Evolutionary conservation across 768 basidiomycete genomes (phyloP).

Genomic region (Rhodotorula diobovata): DNA sequence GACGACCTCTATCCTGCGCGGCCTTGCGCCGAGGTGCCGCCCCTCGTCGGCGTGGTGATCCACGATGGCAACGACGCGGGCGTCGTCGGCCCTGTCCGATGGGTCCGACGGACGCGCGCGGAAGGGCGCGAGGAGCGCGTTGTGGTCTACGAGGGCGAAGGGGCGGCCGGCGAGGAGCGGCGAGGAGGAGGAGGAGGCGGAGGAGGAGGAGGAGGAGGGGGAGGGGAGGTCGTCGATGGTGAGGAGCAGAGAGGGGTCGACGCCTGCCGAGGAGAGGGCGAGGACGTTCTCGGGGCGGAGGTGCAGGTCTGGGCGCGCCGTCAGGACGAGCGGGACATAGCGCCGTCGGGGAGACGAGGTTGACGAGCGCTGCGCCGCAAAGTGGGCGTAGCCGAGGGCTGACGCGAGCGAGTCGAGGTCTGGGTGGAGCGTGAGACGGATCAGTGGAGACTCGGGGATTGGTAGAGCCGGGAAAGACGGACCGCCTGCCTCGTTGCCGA

Average conservation of each 20-base stretch:
- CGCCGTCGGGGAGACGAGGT: background rate
- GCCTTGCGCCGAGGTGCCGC: constrained; percentile 57
- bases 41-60: constrained; percentile 92
- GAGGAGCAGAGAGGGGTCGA: constrained; percentile 59
- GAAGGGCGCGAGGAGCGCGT: constrained; percentile 58
- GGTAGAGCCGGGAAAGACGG: constrained; percentile 21
- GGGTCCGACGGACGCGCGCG: constrained; percentile 20
- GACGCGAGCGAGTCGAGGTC: constrained; percentile 88
- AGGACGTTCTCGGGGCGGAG: constrained; percentile 84
- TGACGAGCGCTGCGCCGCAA: constrained; percentile 53
- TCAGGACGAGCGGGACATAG: constrained; percentile 69
- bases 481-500: constrained; percentile 97
- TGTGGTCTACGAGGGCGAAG: constrained; percentile 89
- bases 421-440: constrained; percentile 45
- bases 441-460: background rate
- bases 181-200: constrained; percentile 43
- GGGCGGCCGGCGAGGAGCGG: constrained; percentile 54
- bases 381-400: constrained; percentile 76
- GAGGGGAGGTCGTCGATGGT: constrained; percentile 63
- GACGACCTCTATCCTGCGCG: constrained; percentile 60
- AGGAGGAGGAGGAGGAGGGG: constrained; percentile 34
- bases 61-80: constrained; percentile 67
- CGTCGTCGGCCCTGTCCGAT: constrained; percentile 45
- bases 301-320: constrained; percentile 61
- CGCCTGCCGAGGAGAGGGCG: constrained; percentile 61